These are phyloP conservation scores for Cenchrus purpureus DNA, from an alignment of 176 grass and related monocot genomes.

Conservation along the genomic window DNA sequence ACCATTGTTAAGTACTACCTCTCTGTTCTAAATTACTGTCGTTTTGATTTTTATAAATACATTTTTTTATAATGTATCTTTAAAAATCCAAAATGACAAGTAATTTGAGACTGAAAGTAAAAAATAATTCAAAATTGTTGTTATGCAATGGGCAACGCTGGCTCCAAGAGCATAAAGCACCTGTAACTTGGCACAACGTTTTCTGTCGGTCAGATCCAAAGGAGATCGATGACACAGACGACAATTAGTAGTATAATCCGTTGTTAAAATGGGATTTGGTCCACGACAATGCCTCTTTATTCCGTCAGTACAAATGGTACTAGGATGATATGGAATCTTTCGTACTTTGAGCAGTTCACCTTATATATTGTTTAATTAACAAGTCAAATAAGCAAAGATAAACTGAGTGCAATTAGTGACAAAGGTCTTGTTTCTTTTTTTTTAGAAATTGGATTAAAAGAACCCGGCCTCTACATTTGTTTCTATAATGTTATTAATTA, in stretches of 20 bases:
- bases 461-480: too few relatives aligned
- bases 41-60: too few relatives aligned
- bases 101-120: too few relatives aligned
- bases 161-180: background rate
- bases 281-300: background rate
- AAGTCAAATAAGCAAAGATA: background rate
- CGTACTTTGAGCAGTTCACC: background rate
- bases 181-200: background rate
- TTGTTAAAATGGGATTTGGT: constrained; percentile 4
- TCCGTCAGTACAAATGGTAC: background rate
- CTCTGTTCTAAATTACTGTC: too few relatives aligned
- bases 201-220: background rate
- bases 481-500: background rate
- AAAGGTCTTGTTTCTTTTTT: too few relatives aligned
- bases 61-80: too few relatives aligned
- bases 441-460: too few relatives aligned
- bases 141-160: background rate
- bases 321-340: background rate
- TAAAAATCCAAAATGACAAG: too few relatives aligned
- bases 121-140: too few relatives aligned
- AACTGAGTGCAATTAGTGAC: too few relatives aligned
- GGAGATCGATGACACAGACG: background rate
- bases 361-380: too few relatives aligned
- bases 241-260: background rate
- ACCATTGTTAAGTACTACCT: too few relatives aligned